Evolutionary conservation across 345 rosid species (phyloP), one percentile per base, ranked within the genome.

Genomic region (Laguncularia racemosa): DNA sequence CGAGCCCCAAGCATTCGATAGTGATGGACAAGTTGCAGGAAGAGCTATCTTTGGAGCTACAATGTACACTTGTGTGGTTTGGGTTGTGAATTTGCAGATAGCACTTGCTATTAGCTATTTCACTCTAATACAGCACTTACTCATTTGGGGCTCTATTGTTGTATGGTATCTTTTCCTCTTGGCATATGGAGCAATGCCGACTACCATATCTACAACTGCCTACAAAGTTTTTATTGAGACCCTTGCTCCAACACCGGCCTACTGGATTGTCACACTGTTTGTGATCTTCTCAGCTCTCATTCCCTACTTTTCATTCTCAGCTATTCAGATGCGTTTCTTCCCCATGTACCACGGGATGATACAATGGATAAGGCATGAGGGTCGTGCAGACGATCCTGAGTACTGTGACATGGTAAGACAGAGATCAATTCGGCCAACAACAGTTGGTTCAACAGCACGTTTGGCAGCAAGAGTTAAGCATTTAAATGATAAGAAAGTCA

Each of bases 271-370:
- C 45, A 76, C 77, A 6, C 72, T 89, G 23, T 76, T 83, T 8
- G 83, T 77, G 55, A 72, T 61, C 40, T 56, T 81, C 50, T 4
- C 91, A 0, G 62, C 95, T 0, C 56, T 88, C 28, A 52, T 81
- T 65, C 98, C 98, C 0, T 89, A 75, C 77, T 86, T 83, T 73
- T 55, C 78, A 5, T 86, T 71, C 70, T 67, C 87, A 0, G 83
- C 86, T 0, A 44, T 86, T 56, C 88, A 86, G 62, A 86, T 76
- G 83, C 65, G 84, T 23, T 89, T 92, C 78, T 92, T 86, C 69
- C 98, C 98, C 33, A 82, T 88, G 96, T 92, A 81, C 71, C 98
- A 92, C 60, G 87, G 73, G 53, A 88, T 81, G 83, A 78, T 92
- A 69, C 96, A 84, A 69, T 82, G 95, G 98, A 76, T 92, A 50